A percentile compares a stretch with the other conserved stretches of the same genome.
phyloP scores from a whole-genome alignment of 1,139 yeast species.

The Pichia inconspicua region DNA sequence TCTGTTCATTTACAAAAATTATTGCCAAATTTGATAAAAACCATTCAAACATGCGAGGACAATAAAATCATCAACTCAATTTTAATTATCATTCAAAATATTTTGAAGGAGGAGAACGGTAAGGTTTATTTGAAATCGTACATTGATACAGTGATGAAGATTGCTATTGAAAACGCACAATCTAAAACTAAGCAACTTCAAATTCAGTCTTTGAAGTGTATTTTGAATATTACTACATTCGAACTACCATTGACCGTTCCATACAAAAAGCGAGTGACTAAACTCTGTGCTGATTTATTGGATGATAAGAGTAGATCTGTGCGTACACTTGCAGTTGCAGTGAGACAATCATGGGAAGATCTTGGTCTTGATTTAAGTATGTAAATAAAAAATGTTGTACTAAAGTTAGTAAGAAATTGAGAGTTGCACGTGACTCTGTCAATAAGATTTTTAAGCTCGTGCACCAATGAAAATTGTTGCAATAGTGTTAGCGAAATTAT shows the following conservation, averaged over 20 bases:
- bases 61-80: slow-evolving; percentile 5
- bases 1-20: slow-evolving; percentile 5
- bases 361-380: slow-evolving; percentile 9
- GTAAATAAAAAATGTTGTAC: not conserved
- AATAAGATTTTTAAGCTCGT: not conserved
- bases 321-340: slow-evolving; percentile 66
- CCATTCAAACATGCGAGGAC: slow-evolving; percentile 7
- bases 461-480: not conserved
- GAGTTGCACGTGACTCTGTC: slow-evolving; percentile 1
- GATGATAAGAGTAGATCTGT: slow-evolving; percentile 73
- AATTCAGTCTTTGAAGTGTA: slow-evolving; percentile 46
- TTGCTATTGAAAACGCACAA: slow-evolving; percentile 4
- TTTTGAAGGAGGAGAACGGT: slow-evolving; percentile 5
- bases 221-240: slow-evolving; percentile 35
- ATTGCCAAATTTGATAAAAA: slow-evolving; percentile 9
- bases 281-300: slow-evolving; percentile 42
- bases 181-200: slow-evolving; percentile 35
- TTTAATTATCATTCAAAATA: slow-evolving; percentile 10
- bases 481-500: not conserved
- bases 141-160: slow-evolving; percentile 11
- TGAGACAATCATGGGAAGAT: slow-evolving; percentile 47
- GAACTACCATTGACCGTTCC: slow-evolving; percentile 39
- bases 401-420: too few species aligned
- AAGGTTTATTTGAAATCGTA: slow-evolving; percentile 8
- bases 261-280: slow-evolving; percentile 44